Evolutionary conservation across 495 filamentous ascomycete species (phyloP).

Genomic region (Daldinia concentrica): DNA sequence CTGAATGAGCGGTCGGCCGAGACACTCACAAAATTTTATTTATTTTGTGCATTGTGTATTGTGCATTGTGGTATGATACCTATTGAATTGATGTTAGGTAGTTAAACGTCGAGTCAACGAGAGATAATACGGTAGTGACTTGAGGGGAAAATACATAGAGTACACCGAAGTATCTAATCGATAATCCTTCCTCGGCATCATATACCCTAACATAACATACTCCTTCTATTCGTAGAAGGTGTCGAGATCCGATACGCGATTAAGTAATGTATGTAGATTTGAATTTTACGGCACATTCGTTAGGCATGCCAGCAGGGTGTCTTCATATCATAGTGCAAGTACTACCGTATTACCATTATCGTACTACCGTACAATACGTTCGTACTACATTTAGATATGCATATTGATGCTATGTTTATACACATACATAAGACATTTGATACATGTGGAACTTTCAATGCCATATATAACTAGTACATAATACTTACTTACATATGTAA

Average conservation of each 20-base stretch:
- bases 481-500: neutral
- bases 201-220: neutral
- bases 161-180: neutral
- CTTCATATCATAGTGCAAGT: neutral
- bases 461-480: neutral
- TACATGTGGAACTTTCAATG: neutral
- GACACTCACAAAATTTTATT: neutral
- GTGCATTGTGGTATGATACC: neutral
- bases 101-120: neutral
- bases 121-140: neutral
- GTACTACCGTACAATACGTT: slow-evolving; percentile 2
- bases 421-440: neutral
- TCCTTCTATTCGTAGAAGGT: slow-evolving; percentile 15
- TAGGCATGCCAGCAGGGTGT: slow-evolving; percentile 2
- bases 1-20: slow-evolving; percentile 1
- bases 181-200: slow-evolving; percentile 1
- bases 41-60: neutral
- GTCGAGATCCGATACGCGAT: neutral
- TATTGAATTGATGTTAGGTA: neutral
- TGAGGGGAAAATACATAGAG: neutral
- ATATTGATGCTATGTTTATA: slow-evolving; percentile 4
- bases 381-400: neutral
- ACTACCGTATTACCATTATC: neutral
- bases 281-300: slow-evolving; percentile 7
- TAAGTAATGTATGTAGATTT: neutral